phyloP scores from a whole-genome alignment of 2,329 filamentous ascomycete genomes.

The Leptographium radiaticola region DNA sequence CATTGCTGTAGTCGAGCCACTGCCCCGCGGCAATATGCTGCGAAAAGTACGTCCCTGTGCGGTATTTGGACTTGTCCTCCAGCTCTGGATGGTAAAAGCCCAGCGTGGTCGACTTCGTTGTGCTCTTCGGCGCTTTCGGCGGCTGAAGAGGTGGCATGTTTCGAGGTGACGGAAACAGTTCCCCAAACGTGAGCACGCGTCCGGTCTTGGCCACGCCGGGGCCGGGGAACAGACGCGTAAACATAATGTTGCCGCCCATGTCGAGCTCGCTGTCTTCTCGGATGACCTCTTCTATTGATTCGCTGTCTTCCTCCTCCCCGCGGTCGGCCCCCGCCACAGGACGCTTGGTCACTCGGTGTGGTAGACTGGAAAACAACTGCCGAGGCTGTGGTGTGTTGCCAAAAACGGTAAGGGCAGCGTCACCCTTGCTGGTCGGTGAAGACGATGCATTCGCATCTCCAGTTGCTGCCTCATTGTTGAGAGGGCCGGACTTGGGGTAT shows the following conservation, averaged over 20 bases:
- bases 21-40: constrained; percentile 53
- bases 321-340: constrained; percentile 9
- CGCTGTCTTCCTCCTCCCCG: constrained; percentile 11
- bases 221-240: constrained; percentile 49
- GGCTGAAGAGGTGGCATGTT: constrained; percentile 53
- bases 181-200: constrained; percentile 52
- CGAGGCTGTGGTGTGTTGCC: constrained; percentile 62
- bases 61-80: constrained; percentile 39
- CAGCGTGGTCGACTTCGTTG: constrained; percentile 42
- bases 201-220: constrained; percentile 30
- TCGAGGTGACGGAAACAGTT: constrained; percentile 58
- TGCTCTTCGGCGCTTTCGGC: constrained; percentile 58
- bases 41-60: constrained; percentile 49
- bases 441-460: constrained; percentile 18
- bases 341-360: constrained; percentile 28
- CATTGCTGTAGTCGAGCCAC: constrained; percentile 59
- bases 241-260: constrained; percentile 36
- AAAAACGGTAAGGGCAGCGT: constrained; percentile 56
- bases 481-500: constrained; percentile 28
- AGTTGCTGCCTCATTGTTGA: background rate
- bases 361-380: constrained; percentile 79
- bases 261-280: constrained; percentile 9
- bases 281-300: constrained; percentile 42
- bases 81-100: constrained; percentile 24
- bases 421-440: constrained; percentile 47